phyloP scores from a whole-genome alignment of 2,329 filamentous ascomycete species.

The Pseudocercospora musae region DNA sequence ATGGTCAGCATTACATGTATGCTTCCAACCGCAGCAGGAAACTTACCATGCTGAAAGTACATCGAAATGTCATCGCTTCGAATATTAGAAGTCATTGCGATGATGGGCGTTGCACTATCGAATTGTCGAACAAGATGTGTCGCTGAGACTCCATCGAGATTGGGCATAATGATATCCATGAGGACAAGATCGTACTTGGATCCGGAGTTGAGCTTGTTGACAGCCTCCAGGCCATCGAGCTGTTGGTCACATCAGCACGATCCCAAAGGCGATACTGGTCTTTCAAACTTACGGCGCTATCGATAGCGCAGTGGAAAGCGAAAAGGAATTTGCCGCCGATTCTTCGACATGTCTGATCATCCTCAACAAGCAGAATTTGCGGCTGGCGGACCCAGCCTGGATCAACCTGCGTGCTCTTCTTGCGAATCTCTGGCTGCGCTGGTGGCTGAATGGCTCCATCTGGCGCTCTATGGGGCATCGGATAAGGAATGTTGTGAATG shows the following conservation, averaged over 20 bases:
- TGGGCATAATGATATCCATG: slow-evolving; percentile 84
- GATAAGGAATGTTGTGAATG: slow-evolving; percentile 89
- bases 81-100: slow-evolving; percentile 99
- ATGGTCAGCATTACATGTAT: slow-evolving; percentile 2
- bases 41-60: slow-evolving; percentile 91
- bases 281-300: slow-evolving; percentile 55
- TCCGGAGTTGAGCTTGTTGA: slow-evolving; percentile 72
- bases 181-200: slow-evolving; percentile 61
- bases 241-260: slow-evolving; percentile 38
- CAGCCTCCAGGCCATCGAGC: slow-evolving; percentile 85
- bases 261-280: not conserved
- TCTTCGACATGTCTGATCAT: slow-evolving; percentile 63
- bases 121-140: slow-evolving; percentile 91
- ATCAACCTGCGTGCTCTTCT: slow-evolving; percentile 60
- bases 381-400: slow-evolving; percentile 67
- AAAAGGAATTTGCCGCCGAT: slow-evolving; percentile 66
- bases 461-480: slow-evolving; percentile 64
- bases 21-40: not conserved
- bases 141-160: slow-evolving; percentile 89
- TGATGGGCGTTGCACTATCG: slow-evolving; percentile 76
- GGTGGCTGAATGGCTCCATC: slow-evolving; percentile 40
- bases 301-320: slow-evolving; percentile 62
- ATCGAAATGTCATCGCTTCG: slow-evolving; percentile 93
- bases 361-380: slow-evolving; percentile 86
- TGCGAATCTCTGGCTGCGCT: slow-evolving; percentile 53